A percentile compares a stretch with the other conserved stretches of the same genome.
phyloP scores from a whole-genome alignment of 768 basidiomycete genomes.

The Pleurotus platypus region DNA sequence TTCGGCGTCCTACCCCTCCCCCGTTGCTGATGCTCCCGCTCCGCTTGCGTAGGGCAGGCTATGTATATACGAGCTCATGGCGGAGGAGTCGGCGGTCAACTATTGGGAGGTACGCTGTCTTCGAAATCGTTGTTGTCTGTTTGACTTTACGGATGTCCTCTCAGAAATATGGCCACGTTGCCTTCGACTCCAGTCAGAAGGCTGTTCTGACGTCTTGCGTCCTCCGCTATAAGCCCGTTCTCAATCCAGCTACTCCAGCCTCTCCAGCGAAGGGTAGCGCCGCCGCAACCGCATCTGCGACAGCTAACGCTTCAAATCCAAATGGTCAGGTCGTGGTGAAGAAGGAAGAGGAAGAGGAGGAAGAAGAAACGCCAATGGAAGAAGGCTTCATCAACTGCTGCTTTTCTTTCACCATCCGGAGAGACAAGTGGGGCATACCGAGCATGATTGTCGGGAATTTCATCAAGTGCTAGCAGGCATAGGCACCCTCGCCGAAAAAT shows the following conservation, averaged over 20 bases:
- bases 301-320: background rate
- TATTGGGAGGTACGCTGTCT: constrained; percentile 81
- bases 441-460: constrained; percentile 92
- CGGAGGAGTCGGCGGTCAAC: constrained; percentile 93
- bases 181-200: constrained; percentile 89
- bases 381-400: constrained; percentile 83
- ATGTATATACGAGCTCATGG: constrained; percentile 98
- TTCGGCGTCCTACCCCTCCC: background rate
- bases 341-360: constrained; percentile 15
- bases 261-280: constrained; percentile 15
- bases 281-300: constrained; percentile 5
- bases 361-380: constrained; percentile 37
- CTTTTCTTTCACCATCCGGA: constrained; percentile 86
- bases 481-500: too few relatives aligned
- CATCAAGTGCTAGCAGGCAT: constrained; percentile 51
- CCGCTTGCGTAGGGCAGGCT: constrained; percentile 63
- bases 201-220: constrained; percentile 92
- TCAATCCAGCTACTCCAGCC: constrained; percentile 38
- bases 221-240: constrained; percentile 69
- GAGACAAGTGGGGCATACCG: constrained; percentile 84
- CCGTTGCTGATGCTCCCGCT: constrained; percentile 7
- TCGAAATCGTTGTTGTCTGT: background rate
- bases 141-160: background rate
- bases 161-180: constrained; percentile 93
- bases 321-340: background rate